Evolutionary conservation across 371 early-diverging fungal species (phyloP).

Genomic region (Capillidium heterosporum): DNA sequence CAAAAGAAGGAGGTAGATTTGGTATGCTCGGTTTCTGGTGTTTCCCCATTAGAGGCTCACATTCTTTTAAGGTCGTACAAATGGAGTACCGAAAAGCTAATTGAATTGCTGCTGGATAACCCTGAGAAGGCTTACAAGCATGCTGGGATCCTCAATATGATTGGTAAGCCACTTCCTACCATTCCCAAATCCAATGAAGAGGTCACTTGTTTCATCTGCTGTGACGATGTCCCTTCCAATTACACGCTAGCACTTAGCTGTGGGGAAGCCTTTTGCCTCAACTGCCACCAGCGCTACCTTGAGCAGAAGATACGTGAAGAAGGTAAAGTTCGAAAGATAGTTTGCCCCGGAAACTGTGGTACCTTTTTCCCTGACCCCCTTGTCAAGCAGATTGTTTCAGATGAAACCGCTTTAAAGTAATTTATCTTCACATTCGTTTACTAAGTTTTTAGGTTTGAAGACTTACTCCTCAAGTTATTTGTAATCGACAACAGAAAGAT

Average conservation of each 20-base stretch:
- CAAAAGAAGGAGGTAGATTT: constrained; percentile 31
- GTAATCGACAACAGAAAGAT: constrained; percentile 68
- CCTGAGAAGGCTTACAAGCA: constrained; percentile 38
- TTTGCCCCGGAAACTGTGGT: constrained; percentile 69
- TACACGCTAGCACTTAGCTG: constrained; percentile 54
- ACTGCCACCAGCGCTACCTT: constrained; percentile 72
- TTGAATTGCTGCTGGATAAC: constrained; percentile 74
- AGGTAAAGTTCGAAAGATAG: constrained; percentile 53
- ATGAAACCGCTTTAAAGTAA: constrained; percentile 26
- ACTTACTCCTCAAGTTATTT: constrained; percentile 31
- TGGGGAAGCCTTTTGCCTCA: constrained; percentile 67
- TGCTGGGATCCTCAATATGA: constrained; percentile 49
- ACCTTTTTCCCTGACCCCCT: constrained; percentile 64
- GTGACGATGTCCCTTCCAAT: constrained; percentile 34
- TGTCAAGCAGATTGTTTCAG: constrained; percentile 38
- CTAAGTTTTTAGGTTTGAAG: background rate
- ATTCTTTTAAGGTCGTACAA: constrained; percentile 58
- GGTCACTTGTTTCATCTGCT: constrained; percentile 82
- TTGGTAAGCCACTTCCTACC: constrained; percentile 10
- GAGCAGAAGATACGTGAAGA: constrained; percentile 68
- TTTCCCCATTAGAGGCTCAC: constrained; percentile 32
- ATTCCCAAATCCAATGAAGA: constrained; percentile 8
- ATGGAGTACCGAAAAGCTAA: constrained; percentile 85
- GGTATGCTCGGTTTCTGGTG: constrained; percentile 41
- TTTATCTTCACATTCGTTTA: background rate